A percentile compares a stretch with the other conserved stretches of the same genome.
These are phyloP conservation scores for Allium cepa DNA, from an alignment of 106 monocot species.

Conservation along the genomic window DNA sequence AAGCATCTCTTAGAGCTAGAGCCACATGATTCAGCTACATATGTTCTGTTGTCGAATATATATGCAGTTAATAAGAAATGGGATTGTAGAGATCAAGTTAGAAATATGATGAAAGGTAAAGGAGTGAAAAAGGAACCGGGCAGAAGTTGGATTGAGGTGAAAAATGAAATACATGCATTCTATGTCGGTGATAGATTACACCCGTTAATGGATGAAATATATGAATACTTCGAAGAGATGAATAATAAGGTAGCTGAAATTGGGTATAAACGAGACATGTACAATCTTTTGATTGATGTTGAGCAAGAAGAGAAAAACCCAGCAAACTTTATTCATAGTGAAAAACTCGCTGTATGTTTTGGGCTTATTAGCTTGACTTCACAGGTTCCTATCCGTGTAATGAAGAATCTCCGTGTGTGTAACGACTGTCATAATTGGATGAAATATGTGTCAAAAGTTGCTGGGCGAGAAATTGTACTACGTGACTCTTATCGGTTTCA, in stretches of 20 bases:
- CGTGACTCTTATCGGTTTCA: constrained; percentile 82
- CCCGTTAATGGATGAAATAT: constrained; percentile 36
- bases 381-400: constrained; percentile 51
- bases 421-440: constrained; percentile 84
- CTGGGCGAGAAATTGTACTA: constrained; percentile 34
- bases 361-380: constrained; percentile 52
- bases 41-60: constrained; percentile 81
- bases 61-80: constrained; percentile 62
- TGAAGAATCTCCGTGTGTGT: constrained; percentile 80
- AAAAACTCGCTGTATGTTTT: constrained; percentile 82
- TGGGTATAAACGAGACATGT: constrained; percentile 63
- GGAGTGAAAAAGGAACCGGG: constrained; percentile 82
- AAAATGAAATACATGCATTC: constrained; percentile 57
- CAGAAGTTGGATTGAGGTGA: constrained; percentile 70
- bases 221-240: constrained; percentile 41
- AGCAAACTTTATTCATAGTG: constrained; percentile 47
- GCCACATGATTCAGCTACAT: constrained; percentile 77
- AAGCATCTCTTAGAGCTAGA: constrained; percentile 56
- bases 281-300: constrained; percentile 36
- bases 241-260: constrained; percentile 31
- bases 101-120: constrained; percentile 65
- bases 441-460: constrained; percentile 49
- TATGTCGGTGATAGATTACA: constrained; percentile 62
- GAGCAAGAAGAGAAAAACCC: constrained; percentile 57
- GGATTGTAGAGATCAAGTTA: constrained; percentile 44